These are phyloP conservation scores for Epicoccum nigrum DNA, from an alignment of 2,329 filamentous ascomycete species.

Conservation along the genomic window DNA sequence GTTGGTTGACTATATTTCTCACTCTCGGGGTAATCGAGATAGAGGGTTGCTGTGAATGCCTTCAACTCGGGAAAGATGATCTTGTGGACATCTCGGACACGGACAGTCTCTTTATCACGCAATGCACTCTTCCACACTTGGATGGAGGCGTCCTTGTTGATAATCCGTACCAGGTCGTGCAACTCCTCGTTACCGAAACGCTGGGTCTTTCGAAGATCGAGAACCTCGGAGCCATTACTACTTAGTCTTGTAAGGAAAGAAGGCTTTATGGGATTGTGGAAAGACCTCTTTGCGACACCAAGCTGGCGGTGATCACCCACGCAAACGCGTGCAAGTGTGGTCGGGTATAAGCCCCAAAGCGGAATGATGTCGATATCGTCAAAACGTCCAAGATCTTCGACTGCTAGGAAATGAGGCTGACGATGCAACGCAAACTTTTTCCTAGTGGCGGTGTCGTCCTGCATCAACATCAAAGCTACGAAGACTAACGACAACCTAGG, in stretches of 20 bases:
- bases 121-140: conserved; percentile 17
- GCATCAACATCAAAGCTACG: too few species aligned
- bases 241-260: not conserved
- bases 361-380: not conserved
- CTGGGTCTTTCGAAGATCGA: not conserved
- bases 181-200: not conserved
- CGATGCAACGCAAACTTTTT: not conserved
- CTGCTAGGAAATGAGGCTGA: not conserved
- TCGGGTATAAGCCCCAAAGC: not conserved
- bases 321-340: not conserved
- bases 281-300: not conserved
- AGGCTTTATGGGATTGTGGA: not conserved
- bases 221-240: not conserved
- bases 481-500: too few species aligned
- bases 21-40: not conserved
- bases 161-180: not conserved
- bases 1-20: not conserved
- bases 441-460: too few species aligned
- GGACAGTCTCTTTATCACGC: not conserved
- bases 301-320: not conserved
- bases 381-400: not conserved
- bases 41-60: not conserved
- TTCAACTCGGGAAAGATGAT: not conserved
- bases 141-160: conserved; percentile 26
- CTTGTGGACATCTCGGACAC: not conserved